Percentiles rank a stretch among this genome's conserved stretches.
Evolutionary conservation across 768 basidiomycete genomes (phyloP).

Genomic region (Guyanaporus albipodus): DNA sequence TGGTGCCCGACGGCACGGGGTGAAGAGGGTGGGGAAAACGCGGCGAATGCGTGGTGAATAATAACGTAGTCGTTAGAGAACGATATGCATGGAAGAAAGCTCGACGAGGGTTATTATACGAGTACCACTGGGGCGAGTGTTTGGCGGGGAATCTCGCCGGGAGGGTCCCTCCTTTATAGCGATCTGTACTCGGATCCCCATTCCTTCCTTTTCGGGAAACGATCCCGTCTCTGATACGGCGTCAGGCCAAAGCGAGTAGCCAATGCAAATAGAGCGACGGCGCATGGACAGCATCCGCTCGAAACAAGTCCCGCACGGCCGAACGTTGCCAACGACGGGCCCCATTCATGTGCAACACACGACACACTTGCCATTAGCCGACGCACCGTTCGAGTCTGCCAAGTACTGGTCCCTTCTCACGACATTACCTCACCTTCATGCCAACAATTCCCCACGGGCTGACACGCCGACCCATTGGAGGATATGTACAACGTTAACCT

Average conservation of each 20-base stretch:
- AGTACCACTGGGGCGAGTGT: neutral
- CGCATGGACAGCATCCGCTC: neutral
- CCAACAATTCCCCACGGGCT: neutral
- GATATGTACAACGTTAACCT: neutral
- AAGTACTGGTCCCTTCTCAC: neutral
- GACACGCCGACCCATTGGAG: neutral
- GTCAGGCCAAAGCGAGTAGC: constrained; percentile 5
- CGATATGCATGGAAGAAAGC: too few species aligned
- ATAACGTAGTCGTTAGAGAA: too few species aligned
- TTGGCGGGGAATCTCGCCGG: constrained; percentile 3
- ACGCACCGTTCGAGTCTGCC: neutral
- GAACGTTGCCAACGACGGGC: neutral
- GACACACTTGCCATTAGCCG: neutral
- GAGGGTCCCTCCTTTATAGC: constrained; percentile 13
- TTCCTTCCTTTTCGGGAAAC: constrained; percentile 3
- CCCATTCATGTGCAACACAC: neutral
- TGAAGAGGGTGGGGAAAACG: too few species aligned
- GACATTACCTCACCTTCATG: neutral
- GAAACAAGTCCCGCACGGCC: neutral
- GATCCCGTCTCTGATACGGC: neutral
- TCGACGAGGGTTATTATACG: too few species aligned
- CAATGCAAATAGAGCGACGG: neutral
- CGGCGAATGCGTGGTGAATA: too few species aligned
- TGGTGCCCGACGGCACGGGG: too few species aligned
- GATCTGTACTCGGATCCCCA: constrained; percentile 8